phyloP scores from a whole-genome alignment of 352 stramenopile genomes.

The Phytophthora lateralis region DNA sequence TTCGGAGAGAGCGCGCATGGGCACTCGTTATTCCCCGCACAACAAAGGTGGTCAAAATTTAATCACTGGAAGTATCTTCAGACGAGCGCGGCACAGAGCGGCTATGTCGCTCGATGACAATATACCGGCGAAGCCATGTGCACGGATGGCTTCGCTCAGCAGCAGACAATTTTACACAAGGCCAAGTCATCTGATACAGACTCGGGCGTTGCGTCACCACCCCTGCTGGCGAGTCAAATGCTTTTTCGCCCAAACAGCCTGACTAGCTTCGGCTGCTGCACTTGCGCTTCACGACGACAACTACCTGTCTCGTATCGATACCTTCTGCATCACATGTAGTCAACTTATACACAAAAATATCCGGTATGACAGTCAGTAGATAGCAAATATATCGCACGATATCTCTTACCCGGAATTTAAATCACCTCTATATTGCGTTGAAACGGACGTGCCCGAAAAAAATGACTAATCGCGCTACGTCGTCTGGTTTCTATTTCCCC shows the following conservation, averaged over 20 bases:
- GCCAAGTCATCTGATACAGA: slow-evolving; percentile 24
- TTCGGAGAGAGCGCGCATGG: slow-evolving; percentile 22
- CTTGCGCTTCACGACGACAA: slow-evolving; percentile 10
- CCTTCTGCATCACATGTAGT: not conserved
- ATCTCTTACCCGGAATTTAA: no score
- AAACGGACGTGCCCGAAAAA: slow-evolving; percentile 7
- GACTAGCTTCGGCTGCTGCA: no score
- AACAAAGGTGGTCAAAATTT: slow-evolving; percentile 19
- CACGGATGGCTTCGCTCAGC: not conserved
- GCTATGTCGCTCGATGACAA: not conserved
- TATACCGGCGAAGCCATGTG: not conserved
- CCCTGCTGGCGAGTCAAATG: no score
- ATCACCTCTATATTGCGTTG: no score
- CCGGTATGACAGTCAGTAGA: no score
- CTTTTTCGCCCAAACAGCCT: no score
- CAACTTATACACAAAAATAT: not conserved
- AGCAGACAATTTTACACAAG: slow-evolving; percentile 9
- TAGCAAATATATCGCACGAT: no score
- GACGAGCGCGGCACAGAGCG: not conserved
- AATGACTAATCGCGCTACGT: slow-evolving; percentile 15
- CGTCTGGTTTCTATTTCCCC: slow-evolving; percentile 20
- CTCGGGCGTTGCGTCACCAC: slow-evolving; percentile 8
- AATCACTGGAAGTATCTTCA: slow-evolving; percentile 22
- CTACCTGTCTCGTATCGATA: no score
- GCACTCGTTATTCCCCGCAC: not conserved